Evolutionary conservation across 805 yeast species (phyloP), one percentile per base, ranked within the genome.

Genomic region (Ogataea polymorpha): DNA sequence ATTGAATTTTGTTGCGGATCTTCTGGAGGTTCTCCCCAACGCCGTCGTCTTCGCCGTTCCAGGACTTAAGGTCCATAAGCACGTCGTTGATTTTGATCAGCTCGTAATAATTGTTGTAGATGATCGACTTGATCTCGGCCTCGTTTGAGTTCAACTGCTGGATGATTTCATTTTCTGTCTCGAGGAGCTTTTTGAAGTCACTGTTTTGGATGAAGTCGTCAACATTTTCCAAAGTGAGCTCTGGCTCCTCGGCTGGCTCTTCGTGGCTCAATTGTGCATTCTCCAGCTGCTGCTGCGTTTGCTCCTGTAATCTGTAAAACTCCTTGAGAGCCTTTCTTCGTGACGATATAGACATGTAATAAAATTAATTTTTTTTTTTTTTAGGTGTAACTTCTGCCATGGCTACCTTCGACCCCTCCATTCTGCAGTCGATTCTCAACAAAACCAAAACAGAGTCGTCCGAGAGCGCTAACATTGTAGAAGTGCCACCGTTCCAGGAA

Each of bases 81-180:
- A 81, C 73, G 34, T 79, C 76, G 51, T 79, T 81, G 44, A 83
- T 73, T 52, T 80, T 80, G 54, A 83, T 81, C 48, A 83, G 63
- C 46, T 83, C 90, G 57, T 79, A 81, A 66, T 83, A 83, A 54
- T 83, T 83, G 59, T 83, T 86, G 59, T 83, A 83, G 9, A 83
- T 80, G 30, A 83, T 81, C 21, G 84, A 76, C 51, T 83, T 83
- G 48, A 81, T 80, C 33, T 76, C 79, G 52, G 77, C 73, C 45
- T 77, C 80, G 37, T 74, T 77, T 12, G 75, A 58, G 43, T 74
- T 76, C 41, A 79, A 63, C 37, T 68, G 66, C 23, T 67, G 67
- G 17, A 71, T 68, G 7, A 77, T 65, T 9, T 48, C 56, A 44
- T 68, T 69, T n/a, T 69, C 70, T n/a, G 58, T 53, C 10, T 51